Evolutionary conservation across 306 rosid genomes (phyloP), one percentile per base, ranked within the genome.

Genomic region (Chamaecrista fasciculata): DNA sequence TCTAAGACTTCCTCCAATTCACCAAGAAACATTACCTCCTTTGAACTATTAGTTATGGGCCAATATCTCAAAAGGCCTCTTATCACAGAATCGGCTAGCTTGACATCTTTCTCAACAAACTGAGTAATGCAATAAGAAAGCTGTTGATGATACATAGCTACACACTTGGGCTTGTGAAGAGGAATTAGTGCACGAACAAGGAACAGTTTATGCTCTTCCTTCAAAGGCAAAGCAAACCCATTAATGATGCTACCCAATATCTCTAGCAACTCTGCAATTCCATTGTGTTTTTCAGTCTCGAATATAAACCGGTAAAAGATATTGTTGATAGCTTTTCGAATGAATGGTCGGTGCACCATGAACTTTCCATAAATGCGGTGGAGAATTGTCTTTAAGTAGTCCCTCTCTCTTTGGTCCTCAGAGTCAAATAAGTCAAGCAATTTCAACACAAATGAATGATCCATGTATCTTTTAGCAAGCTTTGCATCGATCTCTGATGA

Each of bases 121-220:
- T 82, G 89, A 3, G 69, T 76, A 37, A 85, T 77, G 66, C 86
- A 85, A 71, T 81, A 85, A 1, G 82, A 85, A 67, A 85, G 89
- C 63, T 82, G 86, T 60, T 85, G 89, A 58, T 85, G 89, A 66
- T 85, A 85, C 89, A 81, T 70, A 4, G 86, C 61, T 25, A 76
- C 80, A 71, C 85, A 82, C 74, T 79, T 82, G 33, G 89, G 89
- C 68, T 79, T 81, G 82, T 85, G 89, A 67, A 85, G 89, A 33
- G 89, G 89, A 70, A 85, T 73, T 77, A 85, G 36, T 20, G 82
- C 82, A 1, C 86, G 89, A 52, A 74, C 80, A 76, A 85, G 89
- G 78, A 85, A 85, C 70, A 85, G 59, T 76, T 85, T 85, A 52
- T 52, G 59, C 59, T 52, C 59, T 11, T 52, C 59, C 59, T 52